phyloP scores from a whole-genome alignment of 2,329 filamentous ascomycete genomes.

The Leptographium flavum region DNA sequence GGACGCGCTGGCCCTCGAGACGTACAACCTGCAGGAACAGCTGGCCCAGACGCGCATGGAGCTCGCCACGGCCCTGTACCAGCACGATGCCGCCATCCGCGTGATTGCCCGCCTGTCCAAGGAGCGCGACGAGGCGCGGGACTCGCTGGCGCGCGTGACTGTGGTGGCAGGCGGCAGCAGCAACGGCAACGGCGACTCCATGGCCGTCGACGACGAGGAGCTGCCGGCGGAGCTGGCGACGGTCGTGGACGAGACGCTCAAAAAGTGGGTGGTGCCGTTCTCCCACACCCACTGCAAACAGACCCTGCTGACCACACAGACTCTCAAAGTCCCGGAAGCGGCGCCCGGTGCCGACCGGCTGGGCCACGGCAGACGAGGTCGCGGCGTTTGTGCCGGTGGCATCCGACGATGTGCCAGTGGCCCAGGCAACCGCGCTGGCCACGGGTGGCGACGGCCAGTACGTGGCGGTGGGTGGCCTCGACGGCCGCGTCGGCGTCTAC shows the following conservation, averaged over 20 bases:
- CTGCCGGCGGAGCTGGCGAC: slow-evolving; percentile 58
- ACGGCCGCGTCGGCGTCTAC: slow-evolving; percentile 63
- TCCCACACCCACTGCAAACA: too few relatives aligned
- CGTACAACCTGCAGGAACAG: slow-evolving; percentile 81
- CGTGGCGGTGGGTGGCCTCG: slow-evolving; percentile 60
- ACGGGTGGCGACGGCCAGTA: slow-evolving; percentile 37
- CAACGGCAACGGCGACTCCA: slow-evolving; percentile 48
- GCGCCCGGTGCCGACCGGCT: slow-evolving; percentile 70
- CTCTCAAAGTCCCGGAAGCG: slow-evolving; percentile 83
- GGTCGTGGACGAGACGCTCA: slow-evolving; percentile 67
- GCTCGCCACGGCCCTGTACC: slow-evolving; percentile 84
- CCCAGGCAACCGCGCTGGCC: slow-evolving; percentile 34
- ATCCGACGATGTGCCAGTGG: slow-evolving; percentile 32
- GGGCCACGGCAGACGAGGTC: slow-evolving; percentile 65
- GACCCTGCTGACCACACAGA: slow-evolving; percentile 27
- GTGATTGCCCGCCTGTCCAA: slow-evolving; percentile 85
- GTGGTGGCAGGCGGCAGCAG: slow-evolving; percentile 45
- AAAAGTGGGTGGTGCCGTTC: slow-evolving; percentile 50
- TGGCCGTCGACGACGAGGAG: slow-evolving; percentile 77
- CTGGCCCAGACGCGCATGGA: slow-evolving; percentile 84
- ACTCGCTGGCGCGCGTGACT: slow-evolving; percentile 74
- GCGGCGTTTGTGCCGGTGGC: slow-evolving; percentile 29
- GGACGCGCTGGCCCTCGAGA: slow-evolving; percentile 85
- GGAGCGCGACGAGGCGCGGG: slow-evolving; percentile 83
- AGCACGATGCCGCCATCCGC: slow-evolving; percentile 90